Conservation (phyloP, 2,329 filamentous ascomycete species). For the Aulographum hederae region DNA sequence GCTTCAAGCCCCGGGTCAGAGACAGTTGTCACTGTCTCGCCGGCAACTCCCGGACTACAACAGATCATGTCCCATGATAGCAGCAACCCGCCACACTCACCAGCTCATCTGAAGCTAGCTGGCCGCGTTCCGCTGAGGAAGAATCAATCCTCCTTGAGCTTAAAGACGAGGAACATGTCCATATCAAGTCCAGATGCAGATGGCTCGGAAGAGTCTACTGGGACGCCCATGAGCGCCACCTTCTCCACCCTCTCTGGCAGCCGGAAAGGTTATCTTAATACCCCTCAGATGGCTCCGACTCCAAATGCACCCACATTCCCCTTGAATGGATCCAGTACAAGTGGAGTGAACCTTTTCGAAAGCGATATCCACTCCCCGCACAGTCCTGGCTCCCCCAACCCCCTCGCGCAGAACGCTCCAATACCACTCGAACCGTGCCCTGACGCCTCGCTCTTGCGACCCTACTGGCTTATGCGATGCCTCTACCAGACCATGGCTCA, state of each 20-base stretch:
- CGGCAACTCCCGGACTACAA: slow-evolving; percentile 6
- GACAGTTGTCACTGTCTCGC: slow-evolving; percentile 2
- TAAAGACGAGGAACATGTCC: slow-evolving; percentile 60
- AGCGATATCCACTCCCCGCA: slow-evolving; percentile 55
- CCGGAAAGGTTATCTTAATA: slow-evolving; percentile 27
- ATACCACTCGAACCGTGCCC: slow-evolving; percentile 80
- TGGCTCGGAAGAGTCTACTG: slow-evolving; percentile 52
- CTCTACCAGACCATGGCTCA: slow-evolving; percentile 86
- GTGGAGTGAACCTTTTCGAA: slow-evolving; percentile 68
- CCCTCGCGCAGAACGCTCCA: slow-evolving; percentile 45
- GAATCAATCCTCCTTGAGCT: slow-evolving; percentile 38
- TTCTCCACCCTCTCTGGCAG: slow-evolving; percentile 33
- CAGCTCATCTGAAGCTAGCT: neutral
- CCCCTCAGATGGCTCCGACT: slow-evolving; percentile 44
- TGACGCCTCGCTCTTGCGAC: slow-evolving; percentile 70
- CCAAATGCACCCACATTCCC: slow-evolving; percentile 46
- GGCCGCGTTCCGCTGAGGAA: slow-evolving; percentile 17
- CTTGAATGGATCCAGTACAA: slow-evolving; percentile 34
- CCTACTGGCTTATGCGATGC: slow-evolving; percentile 94
- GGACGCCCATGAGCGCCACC: slow-evolving; percentile 53
- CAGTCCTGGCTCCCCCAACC: slow-evolving; percentile 41
- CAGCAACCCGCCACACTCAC: neutral
- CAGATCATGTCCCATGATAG: slow-evolving; percentile 6
- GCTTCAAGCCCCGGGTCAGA: neutral
- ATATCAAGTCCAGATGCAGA: slow-evolving; percentile 35